These are phyloP conservation scores for Salix koriyanagi DNA, from an alignment of 345 rosid species.

Conservation along the genomic window DNA sequence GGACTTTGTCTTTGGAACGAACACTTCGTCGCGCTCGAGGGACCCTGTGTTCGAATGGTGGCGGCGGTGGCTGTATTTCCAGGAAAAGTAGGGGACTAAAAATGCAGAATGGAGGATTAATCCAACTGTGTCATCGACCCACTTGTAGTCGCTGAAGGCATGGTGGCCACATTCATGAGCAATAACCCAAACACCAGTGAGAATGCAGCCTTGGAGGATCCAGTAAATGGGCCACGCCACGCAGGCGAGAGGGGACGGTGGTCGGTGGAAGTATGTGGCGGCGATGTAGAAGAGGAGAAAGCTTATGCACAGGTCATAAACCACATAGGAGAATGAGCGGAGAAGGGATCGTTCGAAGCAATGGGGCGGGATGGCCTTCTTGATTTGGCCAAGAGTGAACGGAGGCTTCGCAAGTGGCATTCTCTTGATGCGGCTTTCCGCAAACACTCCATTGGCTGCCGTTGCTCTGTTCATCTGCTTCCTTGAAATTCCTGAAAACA, in stretches of 20 bases:
- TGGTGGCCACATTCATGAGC: conserved; percentile 98
- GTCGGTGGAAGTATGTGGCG: conserved; percentile 47
- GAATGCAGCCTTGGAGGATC: conserved; percentile 70
- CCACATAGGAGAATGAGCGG: conserved; percentile 66
- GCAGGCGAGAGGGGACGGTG: conserved; percentile 51
- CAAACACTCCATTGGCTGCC: conserved; percentile 87
- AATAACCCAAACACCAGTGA: conserved; percentile 80
- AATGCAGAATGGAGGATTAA: conserved; percentile 73
- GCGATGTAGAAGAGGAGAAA: conserved; percentile 53
- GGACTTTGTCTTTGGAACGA: conserved; percentile 64
- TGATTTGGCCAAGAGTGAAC: conserved; percentile 59
- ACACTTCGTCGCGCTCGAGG: conserved; percentile 78
- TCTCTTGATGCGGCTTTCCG: conserved; percentile 31
- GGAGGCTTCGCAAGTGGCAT: conserved; percentile 68
- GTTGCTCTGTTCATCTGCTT: conserved; percentile 22
- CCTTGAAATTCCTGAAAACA: neutral
- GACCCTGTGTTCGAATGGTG: conserved; percentile 92
- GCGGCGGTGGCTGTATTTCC: conserved; percentile 91
- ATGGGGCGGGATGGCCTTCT: conserved; percentile 84
- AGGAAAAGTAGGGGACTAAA: conserved; percentile 88
- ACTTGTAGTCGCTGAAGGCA: conserved; percentile 86
- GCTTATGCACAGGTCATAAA: conserved; percentile 54
- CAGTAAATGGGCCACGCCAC: conserved; percentile 82
- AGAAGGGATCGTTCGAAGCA: conserved; percentile 80
- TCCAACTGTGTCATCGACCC: conserved; percentile 84